Conservation (phyloP, 140 eudicot genomes). For the Ambrosia hybrid region DNA sequence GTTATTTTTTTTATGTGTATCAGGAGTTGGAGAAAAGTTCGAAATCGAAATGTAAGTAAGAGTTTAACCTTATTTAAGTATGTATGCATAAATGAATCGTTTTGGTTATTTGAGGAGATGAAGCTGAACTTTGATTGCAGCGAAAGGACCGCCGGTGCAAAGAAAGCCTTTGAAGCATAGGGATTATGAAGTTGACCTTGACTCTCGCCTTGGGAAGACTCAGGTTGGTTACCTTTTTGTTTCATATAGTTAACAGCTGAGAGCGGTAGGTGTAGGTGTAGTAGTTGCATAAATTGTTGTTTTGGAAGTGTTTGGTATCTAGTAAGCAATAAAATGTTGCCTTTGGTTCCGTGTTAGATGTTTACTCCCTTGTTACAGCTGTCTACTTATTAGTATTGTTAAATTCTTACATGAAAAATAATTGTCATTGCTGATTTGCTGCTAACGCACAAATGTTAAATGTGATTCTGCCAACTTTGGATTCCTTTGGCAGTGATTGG, state of each 20-base stretch:
- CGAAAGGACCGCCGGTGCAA: slow-evolving; percentile 95
- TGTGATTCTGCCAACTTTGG: neutral
- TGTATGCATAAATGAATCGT: neutral
- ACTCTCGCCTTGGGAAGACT: slow-evolving; percentile 94
- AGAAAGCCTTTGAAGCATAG: slow-evolving; percentile 97
- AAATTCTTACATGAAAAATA: too few species aligned
- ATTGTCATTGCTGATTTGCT: too few species aligned
- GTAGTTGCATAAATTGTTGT: too few species aligned
- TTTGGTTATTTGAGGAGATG: neutral
- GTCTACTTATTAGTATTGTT: too few species aligned
- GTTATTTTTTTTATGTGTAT: neutral
- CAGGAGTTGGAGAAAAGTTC: slow-evolving; percentile 67
- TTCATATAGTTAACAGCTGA: neutral
- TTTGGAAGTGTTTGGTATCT: too few species aligned
- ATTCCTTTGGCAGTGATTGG: neutral
- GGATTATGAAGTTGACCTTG: slow-evolving; percentile 96
- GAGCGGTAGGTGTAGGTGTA: neutral
- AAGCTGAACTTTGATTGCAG: slow-evolving; percentile 42
- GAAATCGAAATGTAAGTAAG: slow-evolving; percentile 61
- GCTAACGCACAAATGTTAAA: neutral
- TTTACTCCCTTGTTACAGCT: too few species aligned
- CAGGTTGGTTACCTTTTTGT: slow-evolving; percentile 53
- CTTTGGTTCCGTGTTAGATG: too few species aligned
- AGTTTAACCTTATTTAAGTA: neutral
- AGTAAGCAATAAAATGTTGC: too few species aligned